Conservation (phyloP, 208 protist genomes). For the Wallacemonas rigidus region DNA sequence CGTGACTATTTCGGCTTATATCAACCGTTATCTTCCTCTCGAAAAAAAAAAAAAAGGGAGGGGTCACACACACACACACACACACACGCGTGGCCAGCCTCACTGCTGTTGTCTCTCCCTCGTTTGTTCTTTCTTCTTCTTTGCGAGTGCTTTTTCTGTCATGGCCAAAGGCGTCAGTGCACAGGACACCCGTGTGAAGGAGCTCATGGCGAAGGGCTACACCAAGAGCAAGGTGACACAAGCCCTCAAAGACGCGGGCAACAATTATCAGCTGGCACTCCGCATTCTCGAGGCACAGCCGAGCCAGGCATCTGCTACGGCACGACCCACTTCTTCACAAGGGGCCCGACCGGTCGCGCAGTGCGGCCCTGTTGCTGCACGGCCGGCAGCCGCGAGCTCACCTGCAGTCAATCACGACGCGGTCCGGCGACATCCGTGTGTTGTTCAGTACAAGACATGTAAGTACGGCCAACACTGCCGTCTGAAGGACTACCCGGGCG, state of each 20-base stretch:
- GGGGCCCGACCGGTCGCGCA: neutral
- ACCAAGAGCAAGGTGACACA: slow-evolving; percentile 60
- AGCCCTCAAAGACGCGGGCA: slow-evolving; percentile 70
- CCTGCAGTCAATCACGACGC: neutral
- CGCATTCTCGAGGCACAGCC: slow-evolving; percentile 46
- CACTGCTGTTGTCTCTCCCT: neutral
- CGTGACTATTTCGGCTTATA: no score
- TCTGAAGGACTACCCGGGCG: slow-evolving; percentile 61
- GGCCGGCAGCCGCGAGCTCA: neutral
- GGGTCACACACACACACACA: neutral
- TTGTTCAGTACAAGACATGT: slow-evolving; percentile 76
- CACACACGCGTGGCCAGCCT: neutral
- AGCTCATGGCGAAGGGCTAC: slow-evolving; percentile 48
- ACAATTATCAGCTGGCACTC: slow-evolving; percentile 49
- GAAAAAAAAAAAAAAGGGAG: no score
- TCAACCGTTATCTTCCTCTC: no score
- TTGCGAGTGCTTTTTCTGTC: slow-evolving; percentile 2
- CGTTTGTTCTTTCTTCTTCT: neutral
- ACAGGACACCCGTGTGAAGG: slow-evolving; percentile 14
- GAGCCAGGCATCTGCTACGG: neutral
- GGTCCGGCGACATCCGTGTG: slow-evolving; percentile 59
- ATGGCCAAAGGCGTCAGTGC: slow-evolving; percentile 13
- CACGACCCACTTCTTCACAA: neutral
- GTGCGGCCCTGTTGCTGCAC: neutral
- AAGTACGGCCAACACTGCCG: slow-evolving; percentile 58